A percentile compares a stretch with the other conserved stretches of the same genome.
These are phyloP conservation scores for Dentipellis fragilis DNA, from an alignment of 768 basidiomycete genomes.

Conservation along the genomic window DNA sequence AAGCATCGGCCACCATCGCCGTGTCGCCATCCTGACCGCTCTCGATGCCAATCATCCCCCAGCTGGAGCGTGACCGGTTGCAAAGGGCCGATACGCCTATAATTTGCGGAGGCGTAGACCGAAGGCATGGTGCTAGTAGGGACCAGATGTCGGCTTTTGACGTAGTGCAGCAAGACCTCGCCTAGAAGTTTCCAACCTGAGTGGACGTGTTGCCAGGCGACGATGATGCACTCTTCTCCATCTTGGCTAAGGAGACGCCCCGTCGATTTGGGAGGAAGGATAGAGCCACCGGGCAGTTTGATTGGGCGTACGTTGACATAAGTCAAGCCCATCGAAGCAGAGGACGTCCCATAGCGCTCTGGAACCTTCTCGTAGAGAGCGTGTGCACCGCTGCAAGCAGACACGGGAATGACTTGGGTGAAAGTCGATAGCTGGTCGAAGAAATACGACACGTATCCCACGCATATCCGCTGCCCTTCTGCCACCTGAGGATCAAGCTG, in stretches of 20 bases:
- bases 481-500: slow-evolving; percentile 29
- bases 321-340: slow-evolving; percentile 36
- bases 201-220: slow-evolving; percentile 74
- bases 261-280: slow-evolving; percentile 52
- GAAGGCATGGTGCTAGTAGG: slow-evolving; percentile 12
- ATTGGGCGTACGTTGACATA: slow-evolving; percentile 62
- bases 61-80: slow-evolving; percentile 29
- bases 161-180: slow-evolving; percentile 73
- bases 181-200: slow-evolving; percentile 81
- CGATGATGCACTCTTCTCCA: slow-evolving; percentile 54
- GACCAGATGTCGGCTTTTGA: slow-evolving; percentile 44
- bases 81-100: slow-evolving; percentile 1
- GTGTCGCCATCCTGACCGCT: slow-evolving; percentile 53
- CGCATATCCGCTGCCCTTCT: slow-evolving; percentile 49
- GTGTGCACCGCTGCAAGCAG: slow-evolving; percentile 53
- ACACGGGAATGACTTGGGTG: slow-evolving; percentile 61
- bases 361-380: slow-evolving; percentile 63
- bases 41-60: slow-evolving; percentile 68
- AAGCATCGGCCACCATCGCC: slow-evolving; percentile 53
- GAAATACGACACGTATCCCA: slow-evolving; percentile 65
- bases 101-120: not conserved
- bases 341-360: slow-evolving; percentile 45
- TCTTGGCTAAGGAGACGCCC: slow-evolving; percentile 70
- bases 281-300: slow-evolving; percentile 66
- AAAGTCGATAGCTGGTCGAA: slow-evolving; percentile 63